phyloP scores from a whole-genome alignment of 345 rosid genomes.

The Brassica napus region Da-Ae NC_063438.1:25938001-25938500 shows the following conservation, averaged over 20 bases:
- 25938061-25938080: constrained; percentile 92
- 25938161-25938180: not conserved
- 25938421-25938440: not conserved
- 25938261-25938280: not conserved
- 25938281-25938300: not conserved
- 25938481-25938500: constrained; percentile 75
- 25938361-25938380: not conserved
- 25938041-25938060: constrained; percentile 85
- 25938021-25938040: constrained; percentile 82
- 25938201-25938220: not conserved
- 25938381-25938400: not conserved
- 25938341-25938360: not conserved
- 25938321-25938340: not conserved
- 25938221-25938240: not conserved
- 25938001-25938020: constrained; percentile 46
- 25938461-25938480: constrained; percentile 36
- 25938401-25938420: not conserved
- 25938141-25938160: not conserved
- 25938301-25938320: not conserved
- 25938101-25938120: constrained; percentile 66
- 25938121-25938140: constrained; percentile 65
- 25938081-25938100: constrained; percentile 94
- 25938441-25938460: not conserved
- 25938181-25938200: not conserved
- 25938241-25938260: not conserved